phyloP scores from a whole-genome alignment of 2,329 filamentous ascomycete genomes.

The Diplodia seriata region DNA sequence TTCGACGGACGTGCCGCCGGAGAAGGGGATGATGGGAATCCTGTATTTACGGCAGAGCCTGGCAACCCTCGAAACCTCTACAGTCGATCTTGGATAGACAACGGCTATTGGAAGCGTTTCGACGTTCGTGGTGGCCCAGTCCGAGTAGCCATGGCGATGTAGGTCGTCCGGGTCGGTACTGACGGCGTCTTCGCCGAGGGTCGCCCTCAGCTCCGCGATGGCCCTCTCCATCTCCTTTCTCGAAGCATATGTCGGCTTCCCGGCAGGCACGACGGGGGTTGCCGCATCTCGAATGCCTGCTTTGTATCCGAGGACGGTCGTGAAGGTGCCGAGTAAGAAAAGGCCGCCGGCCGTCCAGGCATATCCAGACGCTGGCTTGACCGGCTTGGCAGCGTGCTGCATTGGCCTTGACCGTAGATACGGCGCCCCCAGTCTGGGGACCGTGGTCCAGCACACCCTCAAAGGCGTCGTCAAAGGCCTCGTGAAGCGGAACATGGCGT shows the following conservation, averaged over 20 bases:
- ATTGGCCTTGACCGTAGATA: constrained; percentile 40
- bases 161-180: constrained; percentile 70
- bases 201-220: constrained; percentile 60
- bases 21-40: constrained; percentile 84
- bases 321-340: constrained; percentile 57
- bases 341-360: constrained; percentile 57
- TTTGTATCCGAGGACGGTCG: constrained; percentile 60
- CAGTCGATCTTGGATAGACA: constrained; percentile 68
- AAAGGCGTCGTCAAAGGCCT: constrained; percentile 39
- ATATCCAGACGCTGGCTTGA: constrained; percentile 37
- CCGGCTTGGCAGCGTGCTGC: constrained; percentile 38
- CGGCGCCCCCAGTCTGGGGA: constrained; percentile 38
- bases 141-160: constrained; percentile 70
- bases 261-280: constrained; percentile 37
- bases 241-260: constrained; percentile 55
- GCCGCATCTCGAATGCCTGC: constrained; percentile 52
- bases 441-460: constrained; percentile 26
- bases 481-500: constrained; percentile 44
- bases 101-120: constrained; percentile 69
- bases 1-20: constrained; percentile 84
- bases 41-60: constrained; percentile 78
- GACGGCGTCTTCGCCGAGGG: constrained; percentile 66
- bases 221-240: constrained; percentile 61
- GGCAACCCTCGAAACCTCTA: constrained; percentile 70
- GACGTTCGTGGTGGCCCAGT: constrained; percentile 74